These are phyloP conservation scores for Penicillium griseofulvum DNA, from an alignment of 2,329 filamentous ascomycete genomes.

Conservation along the genomic window DNA sequence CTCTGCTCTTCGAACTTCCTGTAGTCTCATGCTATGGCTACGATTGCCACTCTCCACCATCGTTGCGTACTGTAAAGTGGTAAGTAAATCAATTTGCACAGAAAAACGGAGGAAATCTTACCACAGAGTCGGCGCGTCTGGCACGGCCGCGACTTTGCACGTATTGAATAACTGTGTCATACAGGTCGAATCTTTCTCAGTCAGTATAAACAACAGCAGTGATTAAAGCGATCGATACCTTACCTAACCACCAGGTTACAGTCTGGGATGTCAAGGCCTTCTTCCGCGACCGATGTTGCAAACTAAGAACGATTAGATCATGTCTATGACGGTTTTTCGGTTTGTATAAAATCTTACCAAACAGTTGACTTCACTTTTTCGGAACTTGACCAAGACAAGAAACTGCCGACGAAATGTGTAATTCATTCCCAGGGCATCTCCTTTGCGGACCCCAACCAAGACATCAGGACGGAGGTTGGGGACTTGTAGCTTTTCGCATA, in stretches of 20 bases:
- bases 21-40: conserved; percentile 59
- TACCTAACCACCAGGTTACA: conserved; percentile 62
- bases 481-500: conserved; percentile 62
- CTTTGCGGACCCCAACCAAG: conserved; percentile 60
- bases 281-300: conserved; percentile 64
- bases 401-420: conserved; percentile 73
- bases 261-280: conserved; percentile 64
- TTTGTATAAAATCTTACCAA: conserved; percentile 9
- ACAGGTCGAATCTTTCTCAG: conserved; percentile 72
- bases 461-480: conserved; percentile 59
- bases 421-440: conserved; percentile 56
- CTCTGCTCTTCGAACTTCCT: conserved; percentile 50
- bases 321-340: neutral
- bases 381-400: conserved; percentile 64
- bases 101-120: conserved; percentile 14
- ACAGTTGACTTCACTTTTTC: conserved; percentile 40
- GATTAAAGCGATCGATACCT: neutral
- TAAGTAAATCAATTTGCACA: conserved; percentile 4
- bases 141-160: conserved; percentile 90
- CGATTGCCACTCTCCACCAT: conserved; percentile 75
- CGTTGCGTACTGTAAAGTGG: conserved; percentile 60
- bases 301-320: conserved; percentile 38
- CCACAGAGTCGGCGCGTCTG: conserved; percentile 68
- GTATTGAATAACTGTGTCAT: conserved; percentile 87
- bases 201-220: conserved; percentile 9